Percentiles rank a stretch among this genome's conserved stretches.
phyloP scores from a whole-genome alignment of 2,329 filamentous ascomycete species.

The Clathrospora elynae region DNA sequence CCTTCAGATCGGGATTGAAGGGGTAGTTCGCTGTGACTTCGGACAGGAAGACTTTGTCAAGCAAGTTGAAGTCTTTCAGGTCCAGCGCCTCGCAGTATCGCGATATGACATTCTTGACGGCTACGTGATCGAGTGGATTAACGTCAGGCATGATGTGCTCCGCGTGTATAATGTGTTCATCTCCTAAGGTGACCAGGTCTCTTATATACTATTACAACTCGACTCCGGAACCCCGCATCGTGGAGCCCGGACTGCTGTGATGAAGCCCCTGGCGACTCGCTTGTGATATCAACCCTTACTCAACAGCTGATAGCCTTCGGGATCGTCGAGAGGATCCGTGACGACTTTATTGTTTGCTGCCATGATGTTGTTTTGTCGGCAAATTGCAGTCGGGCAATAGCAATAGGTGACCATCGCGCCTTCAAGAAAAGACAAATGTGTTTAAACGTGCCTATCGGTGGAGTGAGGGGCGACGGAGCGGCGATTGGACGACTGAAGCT shows the following conservation, averaged over 20 bases:
- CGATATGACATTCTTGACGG: slow-evolving; percentile 51
- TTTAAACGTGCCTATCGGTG: too few species aligned
- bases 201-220: slow-evolving; percentile 6
- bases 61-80: slow-evolving; percentile 48
- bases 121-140: slow-evolving; percentile 38
- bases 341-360: too few species aligned
- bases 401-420: too few species aligned
- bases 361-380: too few species aligned
- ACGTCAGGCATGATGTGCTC: slow-evolving; percentile 16
- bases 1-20: slow-evolving; percentile 42
- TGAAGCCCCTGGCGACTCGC: not conserved
- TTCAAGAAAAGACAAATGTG: too few species aligned
- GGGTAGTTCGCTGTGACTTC: slow-evolving; percentile 52
- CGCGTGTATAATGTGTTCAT: not conserved
- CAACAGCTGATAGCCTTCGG: too few species aligned
- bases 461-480: not conserved
- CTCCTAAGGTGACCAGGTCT: not conserved
- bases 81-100: slow-evolving; percentile 54
- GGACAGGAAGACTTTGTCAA: slow-evolving; percentile 48
- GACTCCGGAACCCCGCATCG: slow-evolving; percentile 14
- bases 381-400: too few species aligned
- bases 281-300: too few species aligned
- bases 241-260: slow-evolving; percentile 4
- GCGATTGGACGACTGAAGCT: not conserved
- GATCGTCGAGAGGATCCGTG: too few species aligned